Evolutionary conservation across 2,329 filamentous ascomycete genomes (phyloP).

Genomic region (Colletotrichum sp.): DNA sequence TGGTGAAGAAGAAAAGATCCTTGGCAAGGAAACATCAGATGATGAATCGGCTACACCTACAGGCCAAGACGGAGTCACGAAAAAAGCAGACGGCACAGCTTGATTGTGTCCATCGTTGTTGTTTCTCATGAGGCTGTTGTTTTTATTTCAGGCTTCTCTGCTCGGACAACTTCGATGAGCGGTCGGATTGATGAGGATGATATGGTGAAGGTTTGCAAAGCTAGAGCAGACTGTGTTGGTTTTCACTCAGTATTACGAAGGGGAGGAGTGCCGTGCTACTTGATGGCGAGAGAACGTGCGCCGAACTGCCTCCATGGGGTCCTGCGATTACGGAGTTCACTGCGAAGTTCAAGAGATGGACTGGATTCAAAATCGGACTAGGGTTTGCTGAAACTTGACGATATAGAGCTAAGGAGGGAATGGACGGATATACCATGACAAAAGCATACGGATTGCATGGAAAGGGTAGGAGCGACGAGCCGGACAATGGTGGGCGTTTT

Average conservation of each 20-base stretch:
- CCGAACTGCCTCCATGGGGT: not conserved
- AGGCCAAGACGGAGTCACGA: not conserved
- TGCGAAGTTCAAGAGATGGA: not conserved
- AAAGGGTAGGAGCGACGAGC: not conserved
- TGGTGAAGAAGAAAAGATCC: not conserved
- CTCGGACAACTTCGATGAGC: not conserved
- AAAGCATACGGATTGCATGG: constrained; percentile 20
- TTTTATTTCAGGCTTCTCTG: not conserved
- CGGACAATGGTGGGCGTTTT: not conserved
- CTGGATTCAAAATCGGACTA: not conserved
- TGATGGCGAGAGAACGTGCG: not conserved
- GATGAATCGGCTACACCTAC: not conserved
- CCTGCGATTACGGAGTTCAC: not conserved
- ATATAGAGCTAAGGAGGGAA: not conserved
- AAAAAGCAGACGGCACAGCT: not conserved
- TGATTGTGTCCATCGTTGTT: not conserved
- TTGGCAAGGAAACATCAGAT: not conserved
- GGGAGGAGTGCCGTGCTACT: not conserved
- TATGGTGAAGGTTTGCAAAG: not conserved
- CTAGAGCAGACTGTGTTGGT: not conserved
- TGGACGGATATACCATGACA: constrained; percentile 12
- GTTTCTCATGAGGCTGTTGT: not conserved
- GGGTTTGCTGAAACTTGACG: not conserved
- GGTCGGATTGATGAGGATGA: not conserved
- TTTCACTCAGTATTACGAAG: not conserved